Base-by-base conservation (phyloP, 2,329 filamentous ascomycete genomes). In the Xylaria sp. region DNA sequence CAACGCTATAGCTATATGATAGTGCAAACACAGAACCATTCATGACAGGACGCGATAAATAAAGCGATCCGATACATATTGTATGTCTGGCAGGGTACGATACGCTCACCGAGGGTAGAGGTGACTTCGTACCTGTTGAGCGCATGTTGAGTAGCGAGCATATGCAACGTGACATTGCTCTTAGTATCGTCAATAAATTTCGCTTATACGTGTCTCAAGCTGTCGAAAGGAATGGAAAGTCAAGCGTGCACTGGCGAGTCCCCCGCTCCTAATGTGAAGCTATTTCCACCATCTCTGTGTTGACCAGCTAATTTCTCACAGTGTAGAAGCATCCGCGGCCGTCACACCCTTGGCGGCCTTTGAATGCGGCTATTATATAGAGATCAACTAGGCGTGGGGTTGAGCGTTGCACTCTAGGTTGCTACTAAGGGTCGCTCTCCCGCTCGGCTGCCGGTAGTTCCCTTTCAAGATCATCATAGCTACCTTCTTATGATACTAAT, bases 381-480 rank as follows among this genome's bases (percentile, higher is more conserved):
- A 52, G 48, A 30, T 52, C 48, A 48, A 48, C 46, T 7, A 4
- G 23, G 48, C 34, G 55, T 50, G 45, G 36, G 61, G 62, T 39
- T 43, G 56, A 46, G 20, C 4, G 41, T 61, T 57, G n/a, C 56
- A 50, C 34, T 15, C 43, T 30, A 46, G 25, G 32, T 39, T 34
- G 25, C 25, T n/a, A 46, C 55, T 53, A 63, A 58, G 46, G 13
- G 52, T 45, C 30, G 43, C 20, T 45, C 48, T 65, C 52, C 52
- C 30, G 52, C 57, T 13, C 28, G 18, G 55, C 12, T 52, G 25
- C 48, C 48, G 48, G 39, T 36, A 52, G 20, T 61, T 36, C 32
- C 36, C 28, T 36, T 56, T 45, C 18, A 43, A 56, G 56, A 61
- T 46, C 23, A 50, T 30, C 53, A 60, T 68, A 41, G 52, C 52